Conservation (phyloP, 257 asterid genomes). For the Solanum clarkiae region DNA sequence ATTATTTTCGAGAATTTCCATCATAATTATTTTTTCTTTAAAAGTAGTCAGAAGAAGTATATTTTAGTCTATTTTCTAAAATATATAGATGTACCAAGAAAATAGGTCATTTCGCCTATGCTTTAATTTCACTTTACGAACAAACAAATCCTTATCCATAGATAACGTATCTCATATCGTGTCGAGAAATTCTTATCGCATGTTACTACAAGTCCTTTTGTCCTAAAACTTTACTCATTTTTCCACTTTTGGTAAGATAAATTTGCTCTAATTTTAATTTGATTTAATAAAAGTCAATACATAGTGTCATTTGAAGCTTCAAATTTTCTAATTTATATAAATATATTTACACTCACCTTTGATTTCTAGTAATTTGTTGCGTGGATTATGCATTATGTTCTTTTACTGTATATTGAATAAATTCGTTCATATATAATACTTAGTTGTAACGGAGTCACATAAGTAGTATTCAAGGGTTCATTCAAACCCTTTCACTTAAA, state of each 20-base stretch:
- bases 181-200: neutral
- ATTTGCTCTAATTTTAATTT: neutral
- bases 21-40: neutral
- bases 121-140: neutral
- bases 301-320: neutral
- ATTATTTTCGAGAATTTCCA: neutral
- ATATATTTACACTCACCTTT: neutral
- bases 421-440: too few relatives aligned
- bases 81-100: neutral
- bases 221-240: neutral
- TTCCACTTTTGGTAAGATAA: neutral
- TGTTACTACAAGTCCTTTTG: neutral
- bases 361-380: neutral
- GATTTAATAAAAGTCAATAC: neutral
- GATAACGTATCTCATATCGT: too few relatives aligned
- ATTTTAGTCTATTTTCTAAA: neutral
- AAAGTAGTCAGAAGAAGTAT: neutral
- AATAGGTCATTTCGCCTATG: neutral
- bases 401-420: too few relatives aligned
- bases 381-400: neutral
- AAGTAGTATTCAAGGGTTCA: too few relatives aligned
- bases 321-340: neutral
- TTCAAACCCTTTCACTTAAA: too few relatives aligned
- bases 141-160: too few relatives aligned
- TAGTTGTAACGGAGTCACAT: fast-evolving